A percentile compares a stretch with the other conserved stretches of the same genome.
These are phyloP conservation scores for Rhizopogon sp. DNA, from an alignment of 768 basidiomycete genomes.

Conservation along the genomic window DNA sequence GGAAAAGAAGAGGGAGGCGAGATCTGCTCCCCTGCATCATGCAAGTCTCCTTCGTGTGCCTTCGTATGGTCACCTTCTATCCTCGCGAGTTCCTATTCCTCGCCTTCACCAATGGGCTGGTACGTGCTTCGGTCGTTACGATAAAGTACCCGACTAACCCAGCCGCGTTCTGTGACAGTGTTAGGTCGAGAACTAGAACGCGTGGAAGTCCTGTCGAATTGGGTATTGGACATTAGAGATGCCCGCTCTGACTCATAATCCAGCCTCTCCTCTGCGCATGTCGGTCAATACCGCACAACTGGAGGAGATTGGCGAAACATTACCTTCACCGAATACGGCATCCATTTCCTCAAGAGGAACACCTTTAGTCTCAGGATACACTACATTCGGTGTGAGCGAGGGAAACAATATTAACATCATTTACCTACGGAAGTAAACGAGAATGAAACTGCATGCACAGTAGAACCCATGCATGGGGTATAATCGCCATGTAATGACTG, in stretches of 20 bases:
- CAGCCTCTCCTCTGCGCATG: slow-evolving; percentile 45
- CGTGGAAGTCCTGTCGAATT: slow-evolving; percentile 34
- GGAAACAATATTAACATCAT: not conserved
- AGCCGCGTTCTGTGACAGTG: slow-evolving; percentile 28
- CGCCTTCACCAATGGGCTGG: slow-evolving; percentile 40
- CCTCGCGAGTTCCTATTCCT: slow-evolving; percentile 58
- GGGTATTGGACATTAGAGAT: slow-evolving; percentile 42
- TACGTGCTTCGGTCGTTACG: slow-evolving; percentile 39
- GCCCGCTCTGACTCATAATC: slow-evolving; percentile 65
- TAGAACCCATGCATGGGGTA: slow-evolving; percentile 97
- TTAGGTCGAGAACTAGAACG: slow-evolving; percentile 21
- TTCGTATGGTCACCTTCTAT: slow-evolving; percentile 32
- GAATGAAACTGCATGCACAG: slow-evolving; percentile 79
- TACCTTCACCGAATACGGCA: slow-evolving; percentile 83
- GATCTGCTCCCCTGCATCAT: slow-evolving; percentile 9
- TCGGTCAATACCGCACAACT: slow-evolving; percentile 12
- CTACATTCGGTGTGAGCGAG: slow-evolving; percentile 31
- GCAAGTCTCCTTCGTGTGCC: slow-evolving; percentile 20
- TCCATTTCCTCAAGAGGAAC: slow-evolving; percentile 91
- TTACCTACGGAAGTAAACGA: slow-evolving; percentile 76
- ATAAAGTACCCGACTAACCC: slow-evolving; percentile 48
- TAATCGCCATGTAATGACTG: slow-evolving; percentile 82
- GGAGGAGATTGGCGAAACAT: not conserved
- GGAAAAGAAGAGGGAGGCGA: slow-evolving; percentile 10
- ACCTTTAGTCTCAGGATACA: slow-evolving; percentile 85